phyloP scores from a whole-genome alignment of 2,329 filamentous ascomycete genomes.

The Penicillium sp. region DNA sequence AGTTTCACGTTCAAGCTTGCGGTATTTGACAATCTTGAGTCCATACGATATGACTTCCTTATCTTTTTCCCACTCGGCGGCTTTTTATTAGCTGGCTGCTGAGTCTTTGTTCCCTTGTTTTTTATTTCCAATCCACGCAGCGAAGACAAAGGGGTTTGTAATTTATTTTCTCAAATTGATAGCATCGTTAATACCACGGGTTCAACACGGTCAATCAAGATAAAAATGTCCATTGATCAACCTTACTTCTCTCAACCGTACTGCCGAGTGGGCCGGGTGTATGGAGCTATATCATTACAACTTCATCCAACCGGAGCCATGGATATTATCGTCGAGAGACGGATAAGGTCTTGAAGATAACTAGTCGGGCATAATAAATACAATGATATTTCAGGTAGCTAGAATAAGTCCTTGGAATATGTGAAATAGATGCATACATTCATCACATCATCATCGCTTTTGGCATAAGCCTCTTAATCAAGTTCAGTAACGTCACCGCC shows the following conservation, averaged over 20 bases:
- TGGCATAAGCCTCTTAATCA: slow-evolving; percentile 24
- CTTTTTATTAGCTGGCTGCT: not conserved
- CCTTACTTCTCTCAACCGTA: no score
- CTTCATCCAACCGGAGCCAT: no score
- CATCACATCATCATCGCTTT: slow-evolving; percentile 5
- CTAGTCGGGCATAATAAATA: not conserved
- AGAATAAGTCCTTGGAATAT: not conserved
- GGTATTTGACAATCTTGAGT: slow-evolving; percentile 5
- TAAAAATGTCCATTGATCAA: no score
- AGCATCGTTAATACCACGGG: slow-evolving; percentile 28
- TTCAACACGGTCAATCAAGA: not conserved
- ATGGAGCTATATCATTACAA: no score
- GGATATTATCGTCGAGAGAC: not conserved
- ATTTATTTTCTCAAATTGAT: slow-evolving; percentile 27
- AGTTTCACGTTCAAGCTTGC: slow-evolving; percentile 1
- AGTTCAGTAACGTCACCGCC: slow-evolving; percentile 50
- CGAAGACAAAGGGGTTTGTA: slow-evolving; percentile 25
- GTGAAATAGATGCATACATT: slow-evolving; percentile 6
- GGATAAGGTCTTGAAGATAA: not conserved
- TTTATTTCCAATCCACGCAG: slow-evolving; percentile 24
- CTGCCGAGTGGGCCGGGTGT: no score
- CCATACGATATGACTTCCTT: slow-evolving; percentile 14
- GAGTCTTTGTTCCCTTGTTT: slow-evolving; percentile 11
- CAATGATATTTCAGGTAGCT: not conserved
- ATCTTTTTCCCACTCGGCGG: slow-evolving; percentile 2